These are phyloP conservation scores for Colletotrichum sp. DNA, from an alignment of 2,329 filamentous ascomycete genomes.

Conservation along the genomic window DNA sequence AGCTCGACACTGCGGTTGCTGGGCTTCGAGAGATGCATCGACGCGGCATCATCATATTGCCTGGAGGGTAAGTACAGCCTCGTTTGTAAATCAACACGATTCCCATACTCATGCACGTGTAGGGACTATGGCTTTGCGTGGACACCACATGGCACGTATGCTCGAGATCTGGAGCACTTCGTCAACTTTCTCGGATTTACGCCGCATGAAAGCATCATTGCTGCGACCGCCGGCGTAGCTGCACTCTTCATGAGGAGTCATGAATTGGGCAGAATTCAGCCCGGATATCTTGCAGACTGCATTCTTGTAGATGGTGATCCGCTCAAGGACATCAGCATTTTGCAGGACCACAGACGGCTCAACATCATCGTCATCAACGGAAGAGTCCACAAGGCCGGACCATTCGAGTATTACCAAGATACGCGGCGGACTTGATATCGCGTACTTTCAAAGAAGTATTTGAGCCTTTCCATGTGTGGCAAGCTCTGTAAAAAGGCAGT, in stretches of 20 bases:
- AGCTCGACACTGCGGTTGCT: not conserved
- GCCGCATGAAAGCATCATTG: not conserved
- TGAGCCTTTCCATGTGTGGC: not conserved
- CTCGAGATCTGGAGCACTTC: not conserved
- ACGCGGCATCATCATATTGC: not conserved
- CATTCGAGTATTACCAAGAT: not conserved
- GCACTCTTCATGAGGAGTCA: not conserved
- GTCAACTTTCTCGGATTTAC: not conserved
- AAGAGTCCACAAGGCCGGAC: not conserved
- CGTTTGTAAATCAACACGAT: not conserved
- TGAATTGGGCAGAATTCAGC: not conserved
- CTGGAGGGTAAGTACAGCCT: not conserved
- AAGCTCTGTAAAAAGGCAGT: not conserved
- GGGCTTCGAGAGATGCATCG: not conserved
- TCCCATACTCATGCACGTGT: not conserved
- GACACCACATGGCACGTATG: not conserved
- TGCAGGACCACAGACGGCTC: not conserved
- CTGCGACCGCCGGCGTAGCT: not conserved
- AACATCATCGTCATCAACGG: not conserved
- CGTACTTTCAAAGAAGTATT: not conserved
- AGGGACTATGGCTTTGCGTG: not conserved
- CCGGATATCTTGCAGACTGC: not conserved
- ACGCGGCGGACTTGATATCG: not conserved
- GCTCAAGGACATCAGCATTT: not conserved
- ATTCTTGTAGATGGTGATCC: not conserved